Base-by-base conservation (phyloP, 2,329 filamentous ascomycete genomes). In the Claviceps sp. region DNA sequence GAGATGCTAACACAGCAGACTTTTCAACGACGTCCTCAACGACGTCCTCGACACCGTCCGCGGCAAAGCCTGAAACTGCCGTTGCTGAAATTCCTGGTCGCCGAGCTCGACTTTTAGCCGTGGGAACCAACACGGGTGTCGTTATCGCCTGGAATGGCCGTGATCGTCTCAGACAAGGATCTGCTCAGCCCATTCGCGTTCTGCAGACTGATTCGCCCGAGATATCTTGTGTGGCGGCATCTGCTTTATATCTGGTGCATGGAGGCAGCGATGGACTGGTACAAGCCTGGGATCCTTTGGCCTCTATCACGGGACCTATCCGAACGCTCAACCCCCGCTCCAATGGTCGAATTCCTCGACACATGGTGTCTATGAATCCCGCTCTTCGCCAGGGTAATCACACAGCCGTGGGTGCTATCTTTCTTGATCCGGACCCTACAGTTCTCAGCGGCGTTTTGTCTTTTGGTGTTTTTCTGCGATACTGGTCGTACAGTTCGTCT, bases 231-330 rank as follows among this genome's bases (percentile, higher is more conserved):
- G 68, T 98, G 16, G 93, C 85, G 5, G 66, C 95, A 47, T 88
- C 89, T 1, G 86, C 88, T 1, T 72, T 98, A 16, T 94, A 95
- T 63, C 70, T 98, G 16, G 86, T 97, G 6, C 88, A 95, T 64
- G 93, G 93, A 48, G 93, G 93, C 26, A 95, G 86, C 58, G 93
- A 98, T 67, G 91, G 93, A 1, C 78, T 97, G 3, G 91, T 95
- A 4, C 93, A 97, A 66, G 87, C 89, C 5, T 98, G 93, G 93
- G 93, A 98, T 70, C 87, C 86, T n/a, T 72, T 98, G 47, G 88
- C 84, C 1, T 97, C 91, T 2, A 85, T 78, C 0, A 68, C 76
- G 18, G 81, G 84, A 20, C 88, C 93, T 0, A 78, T 97, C 50
- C 82, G 89, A 41, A 97, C 89, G 0, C 74, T 98, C 51, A 90